Evolutionary conservation across 352 stramenopile species (phyloP).

Genomic region (Globisporangium spinosum): DNA sequence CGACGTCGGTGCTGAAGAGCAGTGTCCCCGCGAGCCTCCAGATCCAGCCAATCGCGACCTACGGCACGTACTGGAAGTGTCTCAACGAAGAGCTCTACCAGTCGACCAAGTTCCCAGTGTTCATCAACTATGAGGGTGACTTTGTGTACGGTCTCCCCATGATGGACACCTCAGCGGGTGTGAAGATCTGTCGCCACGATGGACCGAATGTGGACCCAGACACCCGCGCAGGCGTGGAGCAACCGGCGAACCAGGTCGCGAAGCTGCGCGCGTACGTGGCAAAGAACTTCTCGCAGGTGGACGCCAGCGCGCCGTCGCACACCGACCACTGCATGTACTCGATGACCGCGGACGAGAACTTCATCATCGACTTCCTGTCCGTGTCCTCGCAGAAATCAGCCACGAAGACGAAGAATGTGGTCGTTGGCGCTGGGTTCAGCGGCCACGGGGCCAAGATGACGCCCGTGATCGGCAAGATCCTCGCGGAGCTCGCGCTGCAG

Average conservation of each 20-base stretch:
- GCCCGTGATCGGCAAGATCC: slow-evolving; percentile 76
- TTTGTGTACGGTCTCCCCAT: slow-evolving; percentile 55
- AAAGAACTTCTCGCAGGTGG: slow-evolving; percentile 47
- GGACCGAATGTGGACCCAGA: slow-evolving; percentile 44
- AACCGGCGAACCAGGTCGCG: slow-evolving; percentile 24
- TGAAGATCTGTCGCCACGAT: slow-evolving; percentile 77
- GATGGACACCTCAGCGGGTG: slow-evolving; percentile 36
- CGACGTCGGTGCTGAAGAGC: slow-evolving; percentile 30
- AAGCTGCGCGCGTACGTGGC: slow-evolving; percentile 36
- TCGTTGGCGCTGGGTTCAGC: slow-evolving; percentile 73
- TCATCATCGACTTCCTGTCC: slow-evolving; percentile 61
- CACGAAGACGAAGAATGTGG: slow-evolving; percentile 36
- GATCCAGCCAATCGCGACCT: slow-evolving; percentile 57
- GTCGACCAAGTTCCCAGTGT: slow-evolving; percentile 52
- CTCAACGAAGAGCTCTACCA: slow-evolving; percentile 35
- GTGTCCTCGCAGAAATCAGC: not conserved
- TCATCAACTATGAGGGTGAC: slow-evolving; percentile 56
- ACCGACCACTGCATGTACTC: slow-evolving; percentile 81
- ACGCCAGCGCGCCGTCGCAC: slow-evolving; percentile 35
- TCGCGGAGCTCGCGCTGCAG: slow-evolving; percentile 60
- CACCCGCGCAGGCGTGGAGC: slow-evolving; percentile 30
- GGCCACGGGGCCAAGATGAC: slow-evolving; percentile 87
- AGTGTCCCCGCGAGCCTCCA: slow-evolving; percentile 26
- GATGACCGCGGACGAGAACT: slow-evolving; percentile 73
- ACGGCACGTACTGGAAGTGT: slow-evolving; percentile 63